Evolutionary conservation across 805 yeast genomes (phyloP).

Genomic region (Suhomyces sp.): DNA sequence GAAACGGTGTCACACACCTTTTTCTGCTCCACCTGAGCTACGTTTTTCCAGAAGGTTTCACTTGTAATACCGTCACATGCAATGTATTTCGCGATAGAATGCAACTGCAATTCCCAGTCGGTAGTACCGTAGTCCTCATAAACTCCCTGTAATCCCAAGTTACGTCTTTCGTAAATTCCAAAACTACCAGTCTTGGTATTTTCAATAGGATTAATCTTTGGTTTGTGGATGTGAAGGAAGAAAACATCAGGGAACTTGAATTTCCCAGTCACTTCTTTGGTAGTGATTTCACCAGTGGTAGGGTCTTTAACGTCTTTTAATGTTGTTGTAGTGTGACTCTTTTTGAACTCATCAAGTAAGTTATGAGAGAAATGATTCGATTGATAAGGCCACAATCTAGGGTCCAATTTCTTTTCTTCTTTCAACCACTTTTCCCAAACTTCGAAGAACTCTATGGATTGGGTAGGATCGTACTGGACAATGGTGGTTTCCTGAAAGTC

Average conservation of each 20-base stretch:
- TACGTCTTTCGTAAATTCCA: constrained; percentile 15
- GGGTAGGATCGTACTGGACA: constrained; percentile 21
- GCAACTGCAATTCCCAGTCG: constrained; percentile 25
- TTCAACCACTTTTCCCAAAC: constrained; percentile 30
- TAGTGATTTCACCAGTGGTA: background rate
- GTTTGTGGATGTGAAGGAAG: constrained; percentile 22
- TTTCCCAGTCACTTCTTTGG: background rate
- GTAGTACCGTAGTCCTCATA: constrained; percentile 16
- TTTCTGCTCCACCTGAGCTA: constrained; percentile 11
- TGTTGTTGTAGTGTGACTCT: background rate
- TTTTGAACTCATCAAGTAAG: constrained; percentile 11
- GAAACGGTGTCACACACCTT: constrained; percentile 20
- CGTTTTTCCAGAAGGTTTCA: constrained; percentile 17
- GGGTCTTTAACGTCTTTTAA: background rate
- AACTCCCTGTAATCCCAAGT: constrained; percentile 16
- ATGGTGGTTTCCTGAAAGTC: constrained; percentile 21
- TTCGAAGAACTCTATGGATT: constrained; percentile 9
- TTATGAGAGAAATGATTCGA: constrained; percentile 10
- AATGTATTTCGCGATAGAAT: constrained; percentile 22
- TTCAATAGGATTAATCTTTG: constrained; percentile 17
- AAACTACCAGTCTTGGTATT: constrained; percentile 10
- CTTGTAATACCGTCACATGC: constrained; percentile 21
- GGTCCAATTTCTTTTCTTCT: constrained; percentile 12
- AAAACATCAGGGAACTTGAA: constrained; percentile 15
- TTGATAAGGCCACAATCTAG: constrained; percentile 17